phyloP scores from a whole-genome alignment of 208 protist species.

The Naegleria fowleri region DNA sequence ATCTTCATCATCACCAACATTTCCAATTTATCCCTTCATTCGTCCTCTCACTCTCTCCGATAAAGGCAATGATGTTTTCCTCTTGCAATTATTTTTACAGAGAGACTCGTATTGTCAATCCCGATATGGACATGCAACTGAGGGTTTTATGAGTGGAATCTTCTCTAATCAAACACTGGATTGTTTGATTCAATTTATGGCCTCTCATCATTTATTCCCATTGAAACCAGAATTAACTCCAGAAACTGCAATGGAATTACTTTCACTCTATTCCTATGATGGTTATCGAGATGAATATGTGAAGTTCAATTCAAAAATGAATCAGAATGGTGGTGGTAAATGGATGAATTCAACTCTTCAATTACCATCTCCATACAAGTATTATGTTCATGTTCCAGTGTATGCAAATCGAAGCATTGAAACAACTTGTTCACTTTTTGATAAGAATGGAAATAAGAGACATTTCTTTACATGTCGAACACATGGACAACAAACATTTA shows the following conservation, averaged over 20 bases:
- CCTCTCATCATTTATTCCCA: background rate
- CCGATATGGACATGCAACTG: background rate
- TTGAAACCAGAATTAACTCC: background rate
- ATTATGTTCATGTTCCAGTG: conserved; percentile 44
- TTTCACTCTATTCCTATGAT: background rate
- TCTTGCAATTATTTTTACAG: background rate
- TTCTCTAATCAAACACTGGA: background rate
- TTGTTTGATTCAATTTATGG: background rate
- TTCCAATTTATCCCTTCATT: background rate
- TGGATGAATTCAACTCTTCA: background rate
- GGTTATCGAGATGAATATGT: background rate
- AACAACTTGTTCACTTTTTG: conserved; percentile 38
- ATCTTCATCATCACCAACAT: background rate
- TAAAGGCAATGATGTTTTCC: background rate
- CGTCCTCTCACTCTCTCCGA: background rate
- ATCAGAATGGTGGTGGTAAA: background rate
- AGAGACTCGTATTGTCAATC: background rate
- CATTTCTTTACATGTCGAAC: conserved; percentile 39
- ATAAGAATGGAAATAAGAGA: conserved; percentile 32
- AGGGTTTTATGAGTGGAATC: background rate
- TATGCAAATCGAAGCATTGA: conserved; percentile 41
- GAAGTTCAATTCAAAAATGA: background rate
- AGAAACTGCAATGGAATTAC: background rate
- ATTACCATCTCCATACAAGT: conserved; percentile 36
- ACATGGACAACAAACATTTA: conserved; percentile 41